Evolutionary conservation across 202 grass and related monocot genomes (phyloP).

Genomic region (Cymbopogon flexuosus): DNA sequence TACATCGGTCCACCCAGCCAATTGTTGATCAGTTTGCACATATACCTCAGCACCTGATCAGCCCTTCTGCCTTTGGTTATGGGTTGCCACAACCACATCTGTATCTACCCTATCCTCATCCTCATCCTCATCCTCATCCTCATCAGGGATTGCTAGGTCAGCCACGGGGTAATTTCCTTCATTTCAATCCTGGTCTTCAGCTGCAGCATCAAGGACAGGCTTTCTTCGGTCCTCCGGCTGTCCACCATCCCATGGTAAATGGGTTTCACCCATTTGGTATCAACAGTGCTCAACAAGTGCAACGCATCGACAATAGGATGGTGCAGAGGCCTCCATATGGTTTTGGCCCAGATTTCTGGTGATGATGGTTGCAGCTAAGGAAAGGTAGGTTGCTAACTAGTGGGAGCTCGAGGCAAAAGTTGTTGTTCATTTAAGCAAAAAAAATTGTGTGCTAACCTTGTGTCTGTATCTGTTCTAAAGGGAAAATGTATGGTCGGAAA

Average conservation of each 20-base stretch:
- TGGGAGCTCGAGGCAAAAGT: not conserved
- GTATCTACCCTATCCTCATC: conserved; percentile 25
- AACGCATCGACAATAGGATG: not conserved
- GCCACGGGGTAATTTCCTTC: conserved; percentile 25
- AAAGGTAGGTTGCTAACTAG: not conserved
- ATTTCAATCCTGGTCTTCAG: conserved; percentile 23
- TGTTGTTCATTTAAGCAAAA: too few relatives aligned
- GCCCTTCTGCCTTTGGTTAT: conserved; percentile 12
- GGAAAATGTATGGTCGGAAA: not conserved
- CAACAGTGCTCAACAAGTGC: conserved; percentile 14
- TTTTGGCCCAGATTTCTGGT: conserved; percentile 18
- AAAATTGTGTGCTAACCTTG: not conserved
- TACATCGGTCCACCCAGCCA: not conserved
- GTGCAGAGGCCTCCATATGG: conserved; percentile 19
- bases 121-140: conserved; percentile 5
- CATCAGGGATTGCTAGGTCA: conserved; percentile 8
- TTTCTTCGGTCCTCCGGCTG: conserved; percentile 24
- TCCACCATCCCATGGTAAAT: not conserved
- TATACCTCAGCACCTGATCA: not conserved
- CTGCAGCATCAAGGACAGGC: conserved; percentile 26
- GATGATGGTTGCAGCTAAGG: conserved; percentile 13
- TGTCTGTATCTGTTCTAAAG: conserved; percentile 4
- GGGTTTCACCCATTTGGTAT: conserved; percentile 8
- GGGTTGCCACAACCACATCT: conserved; percentile 13
- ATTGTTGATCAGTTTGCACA: not conserved